Base-by-base conservation (phyloP, 192 early-diverging fungal genomes). In the Umbelopsis ramanniana region DNA sequence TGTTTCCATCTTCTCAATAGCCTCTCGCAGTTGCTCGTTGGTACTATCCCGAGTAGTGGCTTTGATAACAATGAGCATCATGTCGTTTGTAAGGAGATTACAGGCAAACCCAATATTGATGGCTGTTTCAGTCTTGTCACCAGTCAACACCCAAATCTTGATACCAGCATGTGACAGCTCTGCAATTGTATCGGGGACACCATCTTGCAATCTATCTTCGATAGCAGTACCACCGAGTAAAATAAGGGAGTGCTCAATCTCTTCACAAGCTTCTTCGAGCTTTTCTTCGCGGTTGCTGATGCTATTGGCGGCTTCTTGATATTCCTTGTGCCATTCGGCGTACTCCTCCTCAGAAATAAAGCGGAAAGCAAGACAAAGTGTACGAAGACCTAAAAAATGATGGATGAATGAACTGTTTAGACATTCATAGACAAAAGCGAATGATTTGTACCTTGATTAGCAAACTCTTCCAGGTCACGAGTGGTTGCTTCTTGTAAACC, bases 51-150 rank as follows among this genome's bases (percentile, higher is more conserved):
- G 79, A 35, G 82, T 88, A 47, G 78, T 79, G 21, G 82, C 88
- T 26, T 86, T 82, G 45, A 98, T 86, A 29, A 96, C 83, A 8
- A 97, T 88, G 15, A 95, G 80, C 71, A 91, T 87, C 95, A 96
- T 97, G 46, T 92, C 90, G 33, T 83, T 81, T 52, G 89, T 87
- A 5, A 99, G 82, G 52, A 99, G 79, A 69, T 96, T 97, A 83
- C 95, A 96, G 17, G 95, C 92, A 68, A 93, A 94, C 19, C 96
- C 97, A 83, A 99, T 99, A 75, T 97, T 97, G 78, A 99, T 97
- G 2, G 97, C 97, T 0, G 97, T 99, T 73, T 98, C 96, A 52
- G 93, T 91, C 81, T 99, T 99, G 84, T 99, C 96, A 21, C 96
- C 97, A 0, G 97, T 99, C 68, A 98, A 83, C 46, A 99, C 95